phyloP scores from a whole-genome alignment of 2,329 filamentous ascomycete genomes.

The Calonectria pseudoreteaudii region DNA sequence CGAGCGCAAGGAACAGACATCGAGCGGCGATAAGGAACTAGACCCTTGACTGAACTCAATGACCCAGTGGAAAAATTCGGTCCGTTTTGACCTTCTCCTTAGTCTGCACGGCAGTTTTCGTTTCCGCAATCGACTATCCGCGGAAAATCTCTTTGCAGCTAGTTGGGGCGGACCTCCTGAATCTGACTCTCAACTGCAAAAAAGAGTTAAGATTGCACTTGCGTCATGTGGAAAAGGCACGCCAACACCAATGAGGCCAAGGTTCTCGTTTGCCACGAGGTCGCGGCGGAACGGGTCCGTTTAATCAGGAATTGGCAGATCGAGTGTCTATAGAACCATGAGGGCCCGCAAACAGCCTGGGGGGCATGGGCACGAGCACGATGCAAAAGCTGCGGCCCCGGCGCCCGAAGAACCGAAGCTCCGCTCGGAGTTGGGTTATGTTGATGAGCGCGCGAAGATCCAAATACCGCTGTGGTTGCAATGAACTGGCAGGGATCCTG shows the following conservation, averaged over 20 bases:
- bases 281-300: constrained; percentile 4
- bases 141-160: background rate
- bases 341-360: background rate
- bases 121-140: background rate
- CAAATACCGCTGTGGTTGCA: constrained; percentile 17
- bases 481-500: background rate
- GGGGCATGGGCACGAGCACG: background rate
- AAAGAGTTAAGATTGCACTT: constrained; percentile 9
- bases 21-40: background rate
- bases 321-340: constrained; percentile 1
- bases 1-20: background rate
- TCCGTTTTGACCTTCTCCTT: background rate
- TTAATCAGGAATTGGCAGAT: constrained; percentile 5
- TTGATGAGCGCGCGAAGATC: constrained; percentile 18
- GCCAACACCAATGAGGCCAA: background rate
- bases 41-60: background rate
- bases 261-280: constrained; percentile 14
- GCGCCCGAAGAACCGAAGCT: background rate
- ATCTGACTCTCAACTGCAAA: background rate
- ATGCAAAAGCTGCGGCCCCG: background rate
- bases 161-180: background rate
- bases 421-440: background rate
- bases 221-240: constrained; percentile 13
- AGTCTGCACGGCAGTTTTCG: background rate
- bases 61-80: background rate